Percentiles rank a stretch among this genome's conserved stretches.
Evolutionary conservation across 345 rosid species (phyloP).

Genomic region (Firmiana major): DNA sequence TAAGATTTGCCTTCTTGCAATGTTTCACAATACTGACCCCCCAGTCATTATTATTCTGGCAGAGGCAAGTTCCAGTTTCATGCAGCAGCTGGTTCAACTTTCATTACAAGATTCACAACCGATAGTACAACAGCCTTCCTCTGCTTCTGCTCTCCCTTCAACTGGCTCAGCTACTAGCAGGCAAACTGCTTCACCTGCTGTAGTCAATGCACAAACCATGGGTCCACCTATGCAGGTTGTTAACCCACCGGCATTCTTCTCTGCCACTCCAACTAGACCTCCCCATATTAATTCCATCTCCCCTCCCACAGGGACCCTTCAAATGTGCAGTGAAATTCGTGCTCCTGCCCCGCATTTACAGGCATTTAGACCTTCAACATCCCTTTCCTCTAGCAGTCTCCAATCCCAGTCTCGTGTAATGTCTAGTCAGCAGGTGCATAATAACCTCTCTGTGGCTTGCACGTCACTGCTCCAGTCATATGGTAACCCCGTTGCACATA

Average conservation of each 20-base stretch:
- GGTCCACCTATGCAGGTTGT: slow-evolving; percentile 22
- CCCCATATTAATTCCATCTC: slow-evolving; percentile 28
- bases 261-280: slow-evolving; percentile 27
- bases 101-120: slow-evolving; percentile 33
- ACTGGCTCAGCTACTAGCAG: slow-evolving; percentile 16
- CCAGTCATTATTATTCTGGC: slow-evolving; percentile 17
- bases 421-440: slow-evolving; percentile 14
- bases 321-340: slow-evolving; percentile 34
- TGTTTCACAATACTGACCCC: not conserved
- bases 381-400: slow-evolving; percentile 10
- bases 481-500: slow-evolving; percentile 4
- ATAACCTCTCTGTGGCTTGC: slow-evolving; percentile 13
- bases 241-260: slow-evolving; percentile 13
- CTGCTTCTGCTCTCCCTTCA: slow-evolving; percentile 19
- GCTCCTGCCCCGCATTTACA: slow-evolving; percentile 58
- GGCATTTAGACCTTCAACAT: slow-evolving; percentile 34
- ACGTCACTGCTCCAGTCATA: slow-evolving; percentile 6
- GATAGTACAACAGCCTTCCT: slow-evolving; percentile 21
- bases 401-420: slow-evolving; percentile 18
- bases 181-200: slow-evolving; percentile 13
- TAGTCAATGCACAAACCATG: slow-evolving; percentile 12
- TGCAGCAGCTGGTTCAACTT: slow-evolving; percentile 33
- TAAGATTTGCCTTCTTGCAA: not conserved
- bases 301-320: slow-evolving; percentile 31
- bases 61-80: slow-evolving; percentile 33